Evolutionary conservation across 2,329 filamentous ascomycete species (phyloP), one percentile per base, ranked within the genome.

Genomic region (Cryphonectria carpinicola): DNA sequence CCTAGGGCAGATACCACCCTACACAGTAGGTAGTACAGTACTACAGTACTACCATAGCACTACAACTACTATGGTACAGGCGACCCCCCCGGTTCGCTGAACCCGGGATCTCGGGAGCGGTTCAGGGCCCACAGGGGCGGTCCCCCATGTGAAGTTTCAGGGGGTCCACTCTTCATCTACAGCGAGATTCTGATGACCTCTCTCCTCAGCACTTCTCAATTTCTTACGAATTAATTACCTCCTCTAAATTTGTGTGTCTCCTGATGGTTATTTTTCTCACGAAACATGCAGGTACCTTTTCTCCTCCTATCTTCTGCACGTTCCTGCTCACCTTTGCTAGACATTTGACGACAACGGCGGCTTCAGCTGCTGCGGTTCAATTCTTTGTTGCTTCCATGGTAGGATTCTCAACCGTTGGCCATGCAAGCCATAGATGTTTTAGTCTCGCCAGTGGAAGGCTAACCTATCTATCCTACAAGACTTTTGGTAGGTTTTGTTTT

Each of bases 151-250:
- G 19, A 28, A 13, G 39, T 46, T 64, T 64, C 61, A 64, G 61
- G 41, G 61, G 61, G 41, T 25, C 61, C 61, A 64, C 39, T 64
- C 22, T 64, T 64, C 37, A 64, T 64, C 61, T 64, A 10, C 61
- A 46, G 25, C 61, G 61, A 64, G 41, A 64, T 64, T 64, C 61
- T 46, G 61, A 64, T 64, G 39, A 28, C 61, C 61, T 64, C 41
- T 64, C 41, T 41, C 13, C 7, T 39, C 10, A 41, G 41, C 35
- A 63, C 61, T 41, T 41, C 61, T 63, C 41, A 63, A 63, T 63
- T 41, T 63, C 25, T 17, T 43, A 43, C 61, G 37, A 46, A 46
- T 64, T 39, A 64, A 39, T 39, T 39, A 39, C 3, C 22, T 49
- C 54, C 25, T 58, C 28, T 19, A 32, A 32, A 17, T 58, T 35